phyloP scores from a whole-genome alignment of 352 stramenopile species.

The Phytophthora aleatoria region DNA sequence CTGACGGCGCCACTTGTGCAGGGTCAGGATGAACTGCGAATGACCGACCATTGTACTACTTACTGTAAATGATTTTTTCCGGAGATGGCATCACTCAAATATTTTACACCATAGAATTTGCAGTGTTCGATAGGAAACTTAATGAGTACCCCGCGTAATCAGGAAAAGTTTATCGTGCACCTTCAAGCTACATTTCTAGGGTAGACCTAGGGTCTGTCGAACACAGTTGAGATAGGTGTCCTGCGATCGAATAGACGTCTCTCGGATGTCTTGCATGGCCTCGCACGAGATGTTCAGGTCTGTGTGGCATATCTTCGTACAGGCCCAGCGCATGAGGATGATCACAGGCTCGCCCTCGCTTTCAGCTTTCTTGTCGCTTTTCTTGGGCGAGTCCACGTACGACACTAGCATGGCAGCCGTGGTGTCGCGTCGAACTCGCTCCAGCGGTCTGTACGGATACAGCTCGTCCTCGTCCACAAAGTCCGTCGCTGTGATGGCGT shows the following conservation, averaged over 20 bases:
- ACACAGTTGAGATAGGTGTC: slow-evolving; percentile 36
- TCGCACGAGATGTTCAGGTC: slow-evolving; percentile 26
- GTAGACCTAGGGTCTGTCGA: slow-evolving; percentile 28
- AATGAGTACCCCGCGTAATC: slow-evolving; percentile 9
- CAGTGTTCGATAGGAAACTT: neutral
- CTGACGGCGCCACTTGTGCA: neutral
- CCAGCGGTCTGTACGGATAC: slow-evolving; percentile 48
- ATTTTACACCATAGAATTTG: slow-evolving; percentile 6
- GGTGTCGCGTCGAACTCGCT: slow-evolving; percentile 44
- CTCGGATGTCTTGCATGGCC: slow-evolving; percentile 20
- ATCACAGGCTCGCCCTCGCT: slow-evolving; percentile 21
- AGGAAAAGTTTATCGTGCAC: neutral
- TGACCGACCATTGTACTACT: slow-evolving; percentile 3
- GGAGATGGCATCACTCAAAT: neutral
- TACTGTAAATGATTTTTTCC: neutral
- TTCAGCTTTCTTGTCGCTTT: slow-evolving; percentile 3
- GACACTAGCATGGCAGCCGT: slow-evolving; percentile 36
- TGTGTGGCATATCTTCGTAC: slow-evolving; percentile 28
- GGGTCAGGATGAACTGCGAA: slow-evolving; percentile 9
- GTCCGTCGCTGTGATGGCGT: slow-evolving; percentile 40
- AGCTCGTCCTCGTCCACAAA: slow-evolving; percentile 51
- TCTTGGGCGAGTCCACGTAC: slow-evolving; percentile 18
- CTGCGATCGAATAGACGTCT: slow-evolving; percentile 26
- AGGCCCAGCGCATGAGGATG: slow-evolving; percentile 33
- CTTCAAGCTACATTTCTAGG: slow-evolving; percentile 5